Base-by-base conservation (phyloP, 2,329 filamentous ascomycete genomes). In the Colletotrichum cuscutae region DNA sequence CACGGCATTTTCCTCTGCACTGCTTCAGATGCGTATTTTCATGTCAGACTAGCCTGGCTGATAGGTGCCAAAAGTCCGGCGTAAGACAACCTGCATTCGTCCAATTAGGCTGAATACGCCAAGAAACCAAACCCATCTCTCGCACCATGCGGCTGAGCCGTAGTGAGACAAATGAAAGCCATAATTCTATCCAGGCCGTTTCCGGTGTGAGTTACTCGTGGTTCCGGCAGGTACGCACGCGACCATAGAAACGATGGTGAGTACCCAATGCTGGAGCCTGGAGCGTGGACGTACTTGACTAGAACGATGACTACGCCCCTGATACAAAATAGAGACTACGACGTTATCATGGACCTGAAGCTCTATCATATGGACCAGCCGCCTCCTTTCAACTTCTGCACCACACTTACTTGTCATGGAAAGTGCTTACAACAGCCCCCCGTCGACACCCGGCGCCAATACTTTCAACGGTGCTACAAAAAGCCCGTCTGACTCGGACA, bases 81-180 rank as follows among this genome's bases (percentile, higher is more conserved):
- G 26, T 53, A 37, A 63, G 42, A 63, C 60, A 63, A 8, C 12
- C 60, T 53, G 60, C 42, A 32, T 63, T 53, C 60, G 42, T 63
- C 12, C 19, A 62, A 26, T 42, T 32, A 26, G 30, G 49, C 15
- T 32, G 42, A 49, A 26, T 32, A 13, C 26, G 26, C 59, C 22
- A 26, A 62, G 59, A 28, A 22, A 30, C 22, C 19, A 19, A 19
- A n/a, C 4, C 60, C 60, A 52, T 53, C 19, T 26, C 11, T 24
- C 8, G n/a, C 56, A 26, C 57, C 22, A 54, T 54, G 22, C 26
- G 32, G 57, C 57, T 59, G 32, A 37, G 24, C 32, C 7, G 12
- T 5, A 37, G 24, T 60, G 46, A 63, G 42, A 63, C 28, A 35
- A 32, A 19, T 4, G 15, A 52, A 35, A 2, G 32, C 28, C 28